These are phyloP conservation scores for Eucalyptus coolabah DNA, from an alignment of 345 rosid genomes.

Conservation along the genomic window DNA sequence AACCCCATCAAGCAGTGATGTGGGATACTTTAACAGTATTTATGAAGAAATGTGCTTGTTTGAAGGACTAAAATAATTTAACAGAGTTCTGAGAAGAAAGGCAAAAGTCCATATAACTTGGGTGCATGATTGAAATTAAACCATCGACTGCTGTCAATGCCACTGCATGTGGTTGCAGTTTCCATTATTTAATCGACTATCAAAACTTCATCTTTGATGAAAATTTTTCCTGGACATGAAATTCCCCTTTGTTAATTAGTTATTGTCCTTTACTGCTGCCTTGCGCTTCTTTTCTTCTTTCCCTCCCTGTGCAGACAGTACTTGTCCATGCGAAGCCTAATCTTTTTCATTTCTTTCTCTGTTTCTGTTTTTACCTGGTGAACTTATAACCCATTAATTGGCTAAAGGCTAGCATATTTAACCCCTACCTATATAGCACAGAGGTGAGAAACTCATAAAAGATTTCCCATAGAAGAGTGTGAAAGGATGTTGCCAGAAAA, in stretches of 20 bases:
- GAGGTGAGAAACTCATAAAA: not conserved
- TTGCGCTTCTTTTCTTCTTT: not conserved
- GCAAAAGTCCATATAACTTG: not conserved
- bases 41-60: not conserved
- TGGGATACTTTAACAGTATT: not conserved
- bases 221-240: not conserved
- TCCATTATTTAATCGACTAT: not conserved
- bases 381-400: not conserved
- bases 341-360: not conserved
- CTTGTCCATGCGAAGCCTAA: not conserved
- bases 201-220: not conserved
- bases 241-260: not conserved
- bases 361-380: not conserved
- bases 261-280: not conserved
- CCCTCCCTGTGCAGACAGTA: not conserved
- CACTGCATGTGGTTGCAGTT: not conserved
- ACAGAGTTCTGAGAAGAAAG: not conserved
- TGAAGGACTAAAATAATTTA: not conserved
- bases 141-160: not conserved
- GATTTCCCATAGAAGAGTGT: not conserved
- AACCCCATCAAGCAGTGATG: not conserved
- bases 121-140: not conserved
- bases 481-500: not conserved
- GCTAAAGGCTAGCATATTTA: not conserved
- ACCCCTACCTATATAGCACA: not conserved